A percentile compares a stretch with the other conserved stretches of the same genome.
Evolutionary conservation across 306 rosid genomes (phyloP).

Genomic region (Begonia peltatifolia): DNA sequence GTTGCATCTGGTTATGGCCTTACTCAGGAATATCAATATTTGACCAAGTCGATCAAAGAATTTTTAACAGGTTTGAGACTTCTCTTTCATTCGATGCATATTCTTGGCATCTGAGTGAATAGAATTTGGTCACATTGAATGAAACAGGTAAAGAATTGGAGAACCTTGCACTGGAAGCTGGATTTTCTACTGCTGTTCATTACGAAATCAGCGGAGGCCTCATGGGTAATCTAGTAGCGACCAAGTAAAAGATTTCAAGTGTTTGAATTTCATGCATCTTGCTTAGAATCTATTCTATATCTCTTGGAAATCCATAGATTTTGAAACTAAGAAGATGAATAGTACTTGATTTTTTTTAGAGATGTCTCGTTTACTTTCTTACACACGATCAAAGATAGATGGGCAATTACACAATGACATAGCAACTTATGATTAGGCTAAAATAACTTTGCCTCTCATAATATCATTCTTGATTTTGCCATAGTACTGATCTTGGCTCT

Average conservation of each 20-base stretch:
- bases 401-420: too few relatives aligned
- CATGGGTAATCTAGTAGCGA: constrained; percentile 84
- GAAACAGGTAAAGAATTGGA: constrained; percentile 69
- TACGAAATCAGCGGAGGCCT: constrained; percentile 81
- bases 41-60: constrained; percentile 63
- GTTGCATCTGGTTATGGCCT: constrained; percentile 74
- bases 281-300: not conserved
- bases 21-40: constrained; percentile 61
- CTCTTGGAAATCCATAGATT: constrained; percentile 4
- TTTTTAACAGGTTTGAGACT: constrained; percentile 50
- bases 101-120: too few relatives aligned
- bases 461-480: constrained; percentile 26
- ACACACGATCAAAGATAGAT: too few relatives aligned
- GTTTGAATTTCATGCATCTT: not conserved
- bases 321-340: not conserved
- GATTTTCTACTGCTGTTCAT: constrained; percentile 56
- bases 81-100: too few relatives aligned
- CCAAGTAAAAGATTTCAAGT: constrained; percentile 16
- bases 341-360: too few relatives aligned
- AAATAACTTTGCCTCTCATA: constrained; percentile 1
- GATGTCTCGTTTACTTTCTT: too few relatives aligned
- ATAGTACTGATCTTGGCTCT: constrained; percentile 24
- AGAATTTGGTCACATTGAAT: too few relatives aligned
- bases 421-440: too few relatives aligned
- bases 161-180: constrained; percentile 63